These are phyloP conservation scores for Astrothelium macrocarpum DNA, from an alignment of 495 filamentous ascomycete genomes.

Conservation along the genomic window DNA sequence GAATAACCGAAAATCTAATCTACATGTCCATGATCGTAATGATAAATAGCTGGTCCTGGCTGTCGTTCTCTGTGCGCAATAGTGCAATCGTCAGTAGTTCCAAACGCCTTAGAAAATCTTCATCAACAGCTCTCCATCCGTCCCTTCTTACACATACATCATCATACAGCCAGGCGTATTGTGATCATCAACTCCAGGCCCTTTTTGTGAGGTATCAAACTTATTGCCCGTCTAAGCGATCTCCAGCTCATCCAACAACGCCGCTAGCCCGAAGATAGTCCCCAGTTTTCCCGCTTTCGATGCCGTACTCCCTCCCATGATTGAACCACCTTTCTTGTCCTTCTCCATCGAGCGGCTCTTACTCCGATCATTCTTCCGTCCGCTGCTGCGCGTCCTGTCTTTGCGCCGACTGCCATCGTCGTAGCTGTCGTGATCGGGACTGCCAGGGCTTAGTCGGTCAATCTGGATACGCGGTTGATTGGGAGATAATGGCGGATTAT, in stretches of 20 bases:
- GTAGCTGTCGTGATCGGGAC: not conserved
- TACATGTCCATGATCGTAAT: not conserved
- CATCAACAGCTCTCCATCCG: too few species aligned
- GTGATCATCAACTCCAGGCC: too few species aligned
- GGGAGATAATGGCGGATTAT: too few species aligned
- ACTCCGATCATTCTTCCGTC: not conserved
- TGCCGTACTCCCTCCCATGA: not conserved
- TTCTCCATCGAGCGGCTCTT: slow-evolving; percentile 1
- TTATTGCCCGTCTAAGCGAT: too few species aligned
- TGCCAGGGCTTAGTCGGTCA: not conserved
- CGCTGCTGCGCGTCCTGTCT: not conserved
- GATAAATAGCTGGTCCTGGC: too few species aligned
- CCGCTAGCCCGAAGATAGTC: not conserved
- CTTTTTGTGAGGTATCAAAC: too few species aligned
- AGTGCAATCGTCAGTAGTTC: too few species aligned
- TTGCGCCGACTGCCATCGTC: not conserved
- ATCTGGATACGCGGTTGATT: not conserved
- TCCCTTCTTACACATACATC: too few species aligned
- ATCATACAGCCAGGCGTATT: too few species aligned
- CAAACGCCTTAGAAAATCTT: too few species aligned
- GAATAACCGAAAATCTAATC: not conserved
- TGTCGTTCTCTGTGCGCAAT: too few species aligned
- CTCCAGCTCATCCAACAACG: not conserved
- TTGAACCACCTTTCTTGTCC: not conserved
- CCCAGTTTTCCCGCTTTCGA: not conserved